Evolutionary conservation across 2,329 filamentous ascomycete species (phyloP), one percentile per base, ranked within the genome.

Genomic region (Sporothrix variecibatus): DNA sequence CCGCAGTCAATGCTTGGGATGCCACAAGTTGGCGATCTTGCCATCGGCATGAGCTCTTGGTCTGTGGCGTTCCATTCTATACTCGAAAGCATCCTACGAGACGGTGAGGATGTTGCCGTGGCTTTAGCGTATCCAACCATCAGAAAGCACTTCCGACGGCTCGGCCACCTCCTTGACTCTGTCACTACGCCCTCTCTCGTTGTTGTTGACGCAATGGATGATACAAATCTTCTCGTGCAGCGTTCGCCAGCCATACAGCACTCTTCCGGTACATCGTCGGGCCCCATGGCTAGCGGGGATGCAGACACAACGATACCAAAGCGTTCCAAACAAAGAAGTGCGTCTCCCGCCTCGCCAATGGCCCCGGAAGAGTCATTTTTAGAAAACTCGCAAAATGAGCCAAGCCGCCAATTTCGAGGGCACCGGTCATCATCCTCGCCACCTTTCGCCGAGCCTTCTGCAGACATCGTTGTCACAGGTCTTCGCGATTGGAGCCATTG

Each of bases 71-170:
- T 92, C 72, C 85, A 88, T 53, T 82, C 83, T 2, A 80, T 91
- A 72, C 79, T 91, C 9, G 89, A 91, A 76, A 83, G 84, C 0
- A 81, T 88, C 2, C 79, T 91, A 23, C 83, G 88, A 11, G 90
- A 91, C 76, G 88, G 85, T 0, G 89, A 92, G 78, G 89, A 91
- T 76, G 85, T 88, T 82, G 84, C 85, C 0, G 84, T 92, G 3
- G 85, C 86, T 31, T 81, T 91, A n/a, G 85, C 86, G 3, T 92
- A 91, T 76, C 83, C 85, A 31, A 80, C 83, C 4, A 85, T 92
- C 2, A 83, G 90, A 68, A 80, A 81, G 15, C 86, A 89, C n/a
- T 86, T 88, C 73, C 79, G 82, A 51, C 83, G 86, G 12, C 83
- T 89, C 34, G 80, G 83, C 12, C 82, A 86, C 72, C 73, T 86